Conservation (phyloP, 768 basidiomycete genomes). For the Podaxis sp. region DNA sequence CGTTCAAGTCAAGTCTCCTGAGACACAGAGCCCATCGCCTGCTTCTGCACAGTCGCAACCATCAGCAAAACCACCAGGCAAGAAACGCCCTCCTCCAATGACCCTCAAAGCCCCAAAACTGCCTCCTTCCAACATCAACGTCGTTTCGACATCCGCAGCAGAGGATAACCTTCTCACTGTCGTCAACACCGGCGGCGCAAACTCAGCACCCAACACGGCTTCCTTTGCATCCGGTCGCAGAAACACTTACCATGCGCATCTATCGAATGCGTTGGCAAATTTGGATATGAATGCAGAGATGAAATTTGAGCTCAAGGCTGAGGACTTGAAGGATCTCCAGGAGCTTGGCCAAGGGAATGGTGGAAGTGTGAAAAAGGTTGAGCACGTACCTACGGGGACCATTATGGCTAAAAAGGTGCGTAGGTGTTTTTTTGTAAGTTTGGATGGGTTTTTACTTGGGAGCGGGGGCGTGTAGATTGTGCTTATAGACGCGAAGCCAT, state of each 20-base stretch:
- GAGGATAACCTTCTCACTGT: conserved; percentile 45
- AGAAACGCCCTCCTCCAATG: conserved; percentile 84
- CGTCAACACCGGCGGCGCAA: conserved; percentile 47
- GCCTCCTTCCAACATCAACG: conserved; percentile 39
- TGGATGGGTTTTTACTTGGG: neutral
- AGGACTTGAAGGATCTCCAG: conserved; percentile 86
- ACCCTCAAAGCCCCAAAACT: conserved; percentile 73
- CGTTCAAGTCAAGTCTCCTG: too few species aligned
- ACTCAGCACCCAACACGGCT: conserved; percentile 45
- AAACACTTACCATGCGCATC: conserved; percentile 75
- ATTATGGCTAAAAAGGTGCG: conserved; percentile 98
- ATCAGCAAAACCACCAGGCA: conserved; percentile 31
- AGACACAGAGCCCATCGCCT: too few species aligned
- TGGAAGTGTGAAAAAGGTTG: conserved; percentile 94
- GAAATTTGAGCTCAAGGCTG: conserved; percentile 81
- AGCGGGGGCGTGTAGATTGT: conserved; percentile 68
- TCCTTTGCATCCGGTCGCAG: conserved; percentile 45
- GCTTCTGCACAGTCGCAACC: conserved; percentile 24
- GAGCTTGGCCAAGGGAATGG: conserved; percentile 97
- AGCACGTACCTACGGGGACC: conserved; percentile 86
- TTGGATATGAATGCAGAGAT: conserved; percentile 85
- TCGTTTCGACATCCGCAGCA: conserved; percentile 30
- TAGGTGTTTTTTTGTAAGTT: conserved; percentile 7
- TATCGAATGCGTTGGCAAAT: conserved; percentile 83
- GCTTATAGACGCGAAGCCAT: conserved; percentile 93